Conservation (phyloP, 78 protist genomes). For the slime mould (Dictyostelium discoideum) region DNA sequence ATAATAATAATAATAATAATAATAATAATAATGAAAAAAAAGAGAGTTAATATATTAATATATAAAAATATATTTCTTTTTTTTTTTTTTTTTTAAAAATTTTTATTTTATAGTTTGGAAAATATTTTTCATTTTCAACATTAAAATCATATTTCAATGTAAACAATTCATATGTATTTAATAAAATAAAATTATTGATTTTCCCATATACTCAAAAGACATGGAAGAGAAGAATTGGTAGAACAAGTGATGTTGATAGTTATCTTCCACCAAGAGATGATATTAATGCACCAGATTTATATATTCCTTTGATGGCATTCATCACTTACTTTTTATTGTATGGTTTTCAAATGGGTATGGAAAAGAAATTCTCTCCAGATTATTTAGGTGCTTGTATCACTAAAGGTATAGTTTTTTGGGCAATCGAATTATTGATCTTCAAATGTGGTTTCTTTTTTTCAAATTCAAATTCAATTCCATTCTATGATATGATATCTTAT, state of each 20-base stretch:
- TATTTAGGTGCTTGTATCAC: slow-evolving; percentile 65
- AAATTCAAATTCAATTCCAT: slow-evolving; percentile 59
- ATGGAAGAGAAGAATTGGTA: slow-evolving; percentile 74
- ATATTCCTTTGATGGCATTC: slow-evolving; percentile 92
- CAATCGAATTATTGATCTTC: slow-evolving; percentile 51
- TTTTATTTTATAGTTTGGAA: slow-evolving; percentile 32
- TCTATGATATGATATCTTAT: slow-evolving; percentile 82
- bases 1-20: no score
- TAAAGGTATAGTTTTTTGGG: slow-evolving; percentile 63
- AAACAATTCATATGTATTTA: slow-evolving; percentile 86
- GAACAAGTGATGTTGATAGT: slow-evolving; percentile 39
- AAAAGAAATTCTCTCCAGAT: slow-evolving; percentile 79
- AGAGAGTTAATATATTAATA: neutral
- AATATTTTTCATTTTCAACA: slow-evolving; percentile 75
- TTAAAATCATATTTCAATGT: slow-evolving; percentile 88
- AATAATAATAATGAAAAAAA: neutral
- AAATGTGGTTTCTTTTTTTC: slow-evolving; percentile 80
- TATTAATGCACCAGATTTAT: slow-evolving; percentile 92
- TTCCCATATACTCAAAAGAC: slow-evolving; percentile 88
- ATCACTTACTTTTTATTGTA: slow-evolving; percentile 89
- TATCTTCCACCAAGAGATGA: slow-evolving; percentile 89
- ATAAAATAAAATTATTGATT: slow-evolving; percentile 81
- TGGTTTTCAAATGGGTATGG: slow-evolving; percentile 79
- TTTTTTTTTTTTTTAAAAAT: no score
- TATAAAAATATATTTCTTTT: neutral